Evolutionary conservation across 495 filamentous ascomycete species (phyloP).

Genomic region (Amniculicola lignicola): DNA sequence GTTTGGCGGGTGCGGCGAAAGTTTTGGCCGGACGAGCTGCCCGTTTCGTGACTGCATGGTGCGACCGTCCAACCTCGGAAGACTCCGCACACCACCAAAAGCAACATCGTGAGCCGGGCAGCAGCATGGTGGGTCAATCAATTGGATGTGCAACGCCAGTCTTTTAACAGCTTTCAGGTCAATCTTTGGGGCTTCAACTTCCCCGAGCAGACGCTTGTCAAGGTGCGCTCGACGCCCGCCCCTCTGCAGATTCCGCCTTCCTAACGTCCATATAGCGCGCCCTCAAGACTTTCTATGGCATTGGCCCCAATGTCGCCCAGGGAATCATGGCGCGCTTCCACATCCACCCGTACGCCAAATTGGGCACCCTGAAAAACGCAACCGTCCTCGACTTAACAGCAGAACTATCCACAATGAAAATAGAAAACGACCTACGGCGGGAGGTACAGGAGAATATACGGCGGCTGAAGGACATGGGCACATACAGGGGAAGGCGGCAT

Average conservation of each 20-base stretch:
- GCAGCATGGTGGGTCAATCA: slow-evolving; percentile 37
- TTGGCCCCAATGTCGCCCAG: slow-evolving; percentile 66
- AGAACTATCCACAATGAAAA: slow-evolving; percentile 85
- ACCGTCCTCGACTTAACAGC: slow-evolving; percentile 75
- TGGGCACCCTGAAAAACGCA: slow-evolving; percentile 66
- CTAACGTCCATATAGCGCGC: slow-evolving; percentile 60
- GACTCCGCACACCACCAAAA: slow-evolving; percentile 8
- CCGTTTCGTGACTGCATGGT: slow-evolving; percentile 1
- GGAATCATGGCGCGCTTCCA: slow-evolving; percentile 80
- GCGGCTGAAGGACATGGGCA: slow-evolving; percentile 84
- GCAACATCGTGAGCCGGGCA: background rate
- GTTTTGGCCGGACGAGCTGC: slow-evolving; percentile 4
- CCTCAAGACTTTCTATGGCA: slow-evolving; percentile 84
- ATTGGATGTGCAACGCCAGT: slow-evolving; percentile 15
- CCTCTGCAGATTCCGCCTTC: slow-evolving; percentile 1
- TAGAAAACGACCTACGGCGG: slow-evolving; percentile 82
- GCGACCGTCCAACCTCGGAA: background rate
- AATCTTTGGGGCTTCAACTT: slow-evolving; percentile 85
- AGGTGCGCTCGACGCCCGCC: slow-evolving; percentile 18
- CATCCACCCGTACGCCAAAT: slow-evolving; percentile 76
- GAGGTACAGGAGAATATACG: slow-evolving; percentile 78
- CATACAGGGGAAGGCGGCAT: slow-evolving; percentile 85
- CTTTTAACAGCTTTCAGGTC: slow-evolving; percentile 51
- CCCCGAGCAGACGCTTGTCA: slow-evolving; percentile 59
- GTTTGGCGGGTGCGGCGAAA: slow-evolving; percentile 13